Base-by-base conservation (phyloP, 2,329 filamentous ascomycete species). In the Xylariales sp. region DNA sequence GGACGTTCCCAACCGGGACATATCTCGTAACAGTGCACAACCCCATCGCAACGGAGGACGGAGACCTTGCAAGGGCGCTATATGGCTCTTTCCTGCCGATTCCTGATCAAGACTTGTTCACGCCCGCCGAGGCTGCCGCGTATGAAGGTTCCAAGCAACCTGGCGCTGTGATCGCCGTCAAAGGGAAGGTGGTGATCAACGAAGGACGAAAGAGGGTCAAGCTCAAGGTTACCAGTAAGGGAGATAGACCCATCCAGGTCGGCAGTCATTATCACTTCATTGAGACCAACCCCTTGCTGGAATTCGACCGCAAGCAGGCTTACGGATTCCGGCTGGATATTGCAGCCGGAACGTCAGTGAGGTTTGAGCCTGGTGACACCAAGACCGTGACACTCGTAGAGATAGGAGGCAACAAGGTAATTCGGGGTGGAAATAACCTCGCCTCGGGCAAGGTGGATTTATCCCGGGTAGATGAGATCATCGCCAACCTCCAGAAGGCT, bases 251-350 rank as follows among this genome's bases (percentile, higher is more conserved):
- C 2, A 85, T 96, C 43, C 90, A 96, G 71, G 85, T 90, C 42
- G 91, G 91, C 21, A 95, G 88, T 21, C 91, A 97, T 64, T 97
- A 95, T 61, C 91, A 96, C 64, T 95, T 97, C 59, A 80, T 95
- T 55, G 91, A 97, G 67, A 85, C 82, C n/a, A 97, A 97, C 62
- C 87, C 89, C 1, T 79, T 87, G 59, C 74, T 97, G 35, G 78
- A 86, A 44, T 97, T 97, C 59, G 91, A 97, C 63, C 86, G 91
- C 18, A 67, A 78, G 34, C 79, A 78, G 48, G 79, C 89, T 1
- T 93, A 93, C 54, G 91, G 91, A 5, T 95, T 79, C 63, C 78
- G 89, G 10, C 74, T 97, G 12, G 90, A 97, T 55, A 93, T 97
- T 41, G 72, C 91, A 2, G 89, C 91, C 0, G 91, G 91, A 24